phyloP scores from a whole-genome alignment of 2,329 filamentous ascomycete genomes.

The Huntiella abstrusa region DNA sequence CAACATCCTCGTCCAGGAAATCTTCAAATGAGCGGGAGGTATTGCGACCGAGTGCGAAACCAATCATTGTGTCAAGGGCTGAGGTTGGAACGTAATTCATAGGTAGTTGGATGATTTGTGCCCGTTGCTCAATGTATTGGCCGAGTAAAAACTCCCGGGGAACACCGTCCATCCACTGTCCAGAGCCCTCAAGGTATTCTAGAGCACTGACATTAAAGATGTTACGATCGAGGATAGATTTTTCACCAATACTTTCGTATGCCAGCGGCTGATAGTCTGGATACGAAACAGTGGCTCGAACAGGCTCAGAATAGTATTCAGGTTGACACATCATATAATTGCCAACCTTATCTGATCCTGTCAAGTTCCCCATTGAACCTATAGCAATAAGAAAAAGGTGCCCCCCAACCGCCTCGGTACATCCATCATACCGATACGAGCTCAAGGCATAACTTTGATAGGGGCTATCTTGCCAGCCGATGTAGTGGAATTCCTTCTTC shows the following conservation, averaged over 20 bases:
- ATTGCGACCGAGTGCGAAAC: no score
- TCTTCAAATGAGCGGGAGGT: no score
- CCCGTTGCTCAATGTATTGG: slow-evolving; percentile 15
- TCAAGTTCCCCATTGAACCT: slow-evolving; percentile 9
- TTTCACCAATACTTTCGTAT: background rate
- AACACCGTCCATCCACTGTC: slow-evolving; percentile 11
- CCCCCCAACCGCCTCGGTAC: slow-evolving; percentile 17
- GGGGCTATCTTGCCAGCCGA: slow-evolving; percentile 23
- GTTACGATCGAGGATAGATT: slow-evolving; percentile 10
- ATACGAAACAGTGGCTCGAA: slow-evolving; percentile 21
- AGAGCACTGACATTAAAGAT: slow-evolving; percentile 21
- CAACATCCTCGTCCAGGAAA: no score
- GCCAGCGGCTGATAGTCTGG: slow-evolving; percentile 12
- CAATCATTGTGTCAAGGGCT: no score
- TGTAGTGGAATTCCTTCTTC: slow-evolving; percentile 19
- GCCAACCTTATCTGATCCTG: slow-evolving; percentile 7
- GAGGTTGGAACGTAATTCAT: slow-evolving; percentile 3
- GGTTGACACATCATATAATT: slow-evolving; percentile 26
- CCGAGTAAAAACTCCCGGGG: slow-evolving; percentile 15
- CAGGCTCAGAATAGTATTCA: slow-evolving; percentile 26
- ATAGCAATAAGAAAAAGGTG: slow-evolving; percentile 22
- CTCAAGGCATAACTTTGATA: slow-evolving; percentile 18
- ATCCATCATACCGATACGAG: slow-evolving; percentile 4
- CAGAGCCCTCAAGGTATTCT: slow-evolving; percentile 18
- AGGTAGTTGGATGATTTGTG: slow-evolving; percentile 7